Evolutionary conservation across 106 monocot genomes (phyloP), one percentile per base, ranked within the genome.

Genomic region (Dendrobium nobile): DNA sequence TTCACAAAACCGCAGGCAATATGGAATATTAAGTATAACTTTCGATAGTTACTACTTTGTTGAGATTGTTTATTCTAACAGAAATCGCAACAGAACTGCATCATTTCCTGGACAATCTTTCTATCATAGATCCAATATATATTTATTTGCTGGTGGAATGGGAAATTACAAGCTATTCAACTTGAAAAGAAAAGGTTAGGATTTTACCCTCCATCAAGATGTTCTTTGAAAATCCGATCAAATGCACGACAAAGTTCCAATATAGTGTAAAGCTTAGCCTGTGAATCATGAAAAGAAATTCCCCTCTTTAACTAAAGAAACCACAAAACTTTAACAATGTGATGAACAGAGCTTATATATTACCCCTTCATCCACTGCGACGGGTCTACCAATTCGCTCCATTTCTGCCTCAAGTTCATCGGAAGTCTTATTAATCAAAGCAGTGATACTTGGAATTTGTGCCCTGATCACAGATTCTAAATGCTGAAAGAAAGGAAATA

Each of bases 131-230:
- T 15, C 10, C 15, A 51, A 51, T 51, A 51, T 7, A 65, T 65
- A 65, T 65, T 65, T 65, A 65, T 65, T 65, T 65, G 10, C 22
- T 65, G 64, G 26, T 58, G 5, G 58, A 58, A 65, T 24, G 22
- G 64, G 24, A 65, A 26, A 24, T 65, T 65, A 15, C 26, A 65
- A 26, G 64, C 64, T 26, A 65, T 7, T 65, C 26, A 65, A 65
- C 9, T 65, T 22, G 61, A 65, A 26, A 65, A 24, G 4, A 22
- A 0, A 65, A 65, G 64, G 70, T 2, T 13, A 33, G 22, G 22
- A 47, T 73, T 42, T 83, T 88, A 93, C 93, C 93, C 93, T 93
- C 93, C 93, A 84, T 93, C 93, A 43, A 93, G 82, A 80, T 93
- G 93, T 77, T 93, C 93, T 80, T 90, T 93, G 82, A 93, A 93